These are phyloP conservation scores for Gastrolobium bilobum DNA, from an alignment of 306 rosid genomes.

Conservation along the genomic window DNA sequence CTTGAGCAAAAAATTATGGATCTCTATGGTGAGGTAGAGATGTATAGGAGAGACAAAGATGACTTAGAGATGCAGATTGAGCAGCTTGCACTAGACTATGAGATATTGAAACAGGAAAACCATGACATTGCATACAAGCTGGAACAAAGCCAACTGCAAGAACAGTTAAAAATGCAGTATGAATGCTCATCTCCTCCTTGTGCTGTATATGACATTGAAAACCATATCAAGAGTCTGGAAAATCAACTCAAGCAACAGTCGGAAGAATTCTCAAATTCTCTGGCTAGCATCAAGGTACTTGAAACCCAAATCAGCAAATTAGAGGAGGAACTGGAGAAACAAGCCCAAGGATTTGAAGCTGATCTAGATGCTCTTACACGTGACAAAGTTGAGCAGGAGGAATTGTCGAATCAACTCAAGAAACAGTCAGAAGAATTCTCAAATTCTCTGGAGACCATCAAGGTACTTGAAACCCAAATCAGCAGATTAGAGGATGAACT, in stretches of 20 bases:
- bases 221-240: constrained; percentile 72
- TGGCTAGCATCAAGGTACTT: constrained; percentile 67
- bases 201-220: constrained; percentile 60
- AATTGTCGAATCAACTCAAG: constrained; percentile 62
- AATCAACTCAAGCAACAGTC: constrained; percentile 70
- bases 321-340: constrained; percentile 87
- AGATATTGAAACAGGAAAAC: constrained; percentile 97
- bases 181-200: constrained; percentile 78
- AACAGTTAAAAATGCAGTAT: constrained; percentile 83
- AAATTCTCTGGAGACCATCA: constrained; percentile 68
- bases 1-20: constrained; percentile 79
- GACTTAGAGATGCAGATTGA: constrained; percentile 98
- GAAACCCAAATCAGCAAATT: constrained; percentile 67
- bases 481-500: constrained; percentile 77
- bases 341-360: constrained; percentile 72
- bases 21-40: constrained; percentile 85
- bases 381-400: constrained; percentile 91
- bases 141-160: constrained; percentile 91
- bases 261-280: constrained; percentile 71
- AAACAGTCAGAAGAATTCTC: constrained; percentile 70
- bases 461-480: constrained; percentile 68
- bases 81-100: constrained; percentile 99
- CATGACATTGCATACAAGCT: constrained; percentile 85
- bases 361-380: constrained; percentile 70
- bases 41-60: constrained; percentile 88